Evolutionary conservation across 169 alveolate species (phyloP), one percentile per base, ranked within the genome.

Genomic region (Pseudocohnilembus persalinus): DNA sequence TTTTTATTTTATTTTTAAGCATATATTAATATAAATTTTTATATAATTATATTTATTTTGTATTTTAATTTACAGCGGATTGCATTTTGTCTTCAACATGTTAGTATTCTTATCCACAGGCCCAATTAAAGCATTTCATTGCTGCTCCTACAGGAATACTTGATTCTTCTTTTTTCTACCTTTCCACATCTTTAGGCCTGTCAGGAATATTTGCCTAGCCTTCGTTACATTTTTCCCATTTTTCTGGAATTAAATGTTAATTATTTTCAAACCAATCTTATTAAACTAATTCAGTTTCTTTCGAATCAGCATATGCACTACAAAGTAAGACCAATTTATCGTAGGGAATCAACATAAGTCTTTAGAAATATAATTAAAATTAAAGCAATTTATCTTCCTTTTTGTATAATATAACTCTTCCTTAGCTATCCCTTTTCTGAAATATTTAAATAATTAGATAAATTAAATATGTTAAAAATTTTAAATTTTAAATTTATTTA

Each of bases 91-190:
- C 93, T 74, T 91, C 90, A 0, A 76, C 81, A 83, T 83, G 94
- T 74, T 92, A 94, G 76, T 49, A 86, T 74, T 92, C 89, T 33
- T 89, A 26, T 35, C 90, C 90, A 77, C 98, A 95, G 29, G 96
- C 98, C 93, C 94, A 91, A 85, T 95, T 94, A n/a, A 76, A 81
- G 65, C 98, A 95, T 35, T 76, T 83, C 91, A 93, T 92, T 81
- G 74, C 85, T 20, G 90, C 77, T 31, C 94, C 95, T 78, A 86
- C 87, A 0, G 82, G 81, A 33, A 85, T 83, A 6, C 83, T 86
- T 75, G 87, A 85, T 64, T 83, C 91, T 85, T 80, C 84, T 79
- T 84, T 87, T 28, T 82, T 87, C 15, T 74, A 65, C 6, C 32
- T 76, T 76, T 86, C 84, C 31, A 78, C 77, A 4, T 68, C 25